Conservation (phyloP, 2,329 filamentous ascomycete species). For the Colletotrichum agaves region DNA sequence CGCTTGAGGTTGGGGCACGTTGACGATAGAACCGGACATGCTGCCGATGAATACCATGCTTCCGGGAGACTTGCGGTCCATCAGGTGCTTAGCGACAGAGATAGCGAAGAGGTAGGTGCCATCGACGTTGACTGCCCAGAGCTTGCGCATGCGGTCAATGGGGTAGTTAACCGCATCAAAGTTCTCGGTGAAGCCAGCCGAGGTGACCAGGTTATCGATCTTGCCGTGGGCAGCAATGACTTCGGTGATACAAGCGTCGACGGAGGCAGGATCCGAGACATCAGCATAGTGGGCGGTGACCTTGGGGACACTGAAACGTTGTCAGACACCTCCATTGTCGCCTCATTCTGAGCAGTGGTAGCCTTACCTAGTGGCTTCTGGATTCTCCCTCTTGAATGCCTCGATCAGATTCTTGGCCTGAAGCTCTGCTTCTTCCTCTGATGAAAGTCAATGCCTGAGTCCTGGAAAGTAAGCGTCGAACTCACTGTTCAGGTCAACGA, state of each 20-base stretch:
- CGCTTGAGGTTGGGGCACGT: constrained; percentile 93
- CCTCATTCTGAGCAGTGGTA: background rate
- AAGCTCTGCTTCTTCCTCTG: constrained; percentile 77
- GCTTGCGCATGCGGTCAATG: constrained; percentile 88
- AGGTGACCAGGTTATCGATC: constrained; percentile 93
- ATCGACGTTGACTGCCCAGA: constrained; percentile 93
- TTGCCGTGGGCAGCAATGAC: constrained; percentile 78
- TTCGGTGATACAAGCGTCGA: constrained; percentile 77
- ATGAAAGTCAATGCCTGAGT: too few relatives aligned
- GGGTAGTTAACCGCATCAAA: constrained; percentile 93
- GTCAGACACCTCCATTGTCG: background rate
- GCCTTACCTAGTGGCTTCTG: constrained; percentile 72
- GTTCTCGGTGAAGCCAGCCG: constrained; percentile 97
- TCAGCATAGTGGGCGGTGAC: constrained; percentile 93
- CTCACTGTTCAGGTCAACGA: constrained; percentile 93
- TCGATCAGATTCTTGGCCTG: constrained; percentile 80
- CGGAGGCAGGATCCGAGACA: constrained; percentile 82
- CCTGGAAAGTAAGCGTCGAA: constrained; percentile 39
- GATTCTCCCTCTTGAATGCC: constrained; percentile 82
- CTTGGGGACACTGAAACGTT: constrained; percentile 70
- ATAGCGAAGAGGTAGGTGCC: constrained; percentile 92
- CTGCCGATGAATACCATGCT: constrained; percentile 95
- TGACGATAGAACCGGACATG: constrained; percentile 95
- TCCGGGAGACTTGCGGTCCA: constrained; percentile 80
- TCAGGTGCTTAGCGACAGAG: constrained; percentile 86